Conservation (phyloP, 805 yeast species). For the Candida orba region DNA sequence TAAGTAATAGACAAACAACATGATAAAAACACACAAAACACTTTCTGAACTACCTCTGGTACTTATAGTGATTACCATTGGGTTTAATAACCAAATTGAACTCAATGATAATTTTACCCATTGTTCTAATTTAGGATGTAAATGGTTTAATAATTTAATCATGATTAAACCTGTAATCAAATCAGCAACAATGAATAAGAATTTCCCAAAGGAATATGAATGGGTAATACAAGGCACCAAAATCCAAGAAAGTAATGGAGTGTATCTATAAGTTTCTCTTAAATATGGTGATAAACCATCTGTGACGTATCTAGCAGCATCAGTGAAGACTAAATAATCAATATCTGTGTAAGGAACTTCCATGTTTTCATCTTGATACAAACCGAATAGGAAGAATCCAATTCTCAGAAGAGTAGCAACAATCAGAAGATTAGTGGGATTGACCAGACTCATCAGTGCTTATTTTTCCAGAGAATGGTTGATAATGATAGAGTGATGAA, state of each 20-base stretch:
- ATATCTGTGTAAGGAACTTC: constrained; percentile 87
- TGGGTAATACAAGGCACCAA: constrained; percentile 54
- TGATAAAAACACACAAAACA: constrained; percentile 68
- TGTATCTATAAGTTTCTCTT: constrained; percentile 87
- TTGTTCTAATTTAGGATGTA: neutral
- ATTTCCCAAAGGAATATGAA: constrained; percentile 71
- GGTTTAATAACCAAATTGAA: constrained; percentile 82
- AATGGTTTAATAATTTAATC: constrained; percentile 29
- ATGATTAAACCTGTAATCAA: constrained; percentile 70
- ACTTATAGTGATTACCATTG: constrained; percentile 89
- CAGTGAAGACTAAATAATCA: constrained; percentile 89
- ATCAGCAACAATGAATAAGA: constrained; percentile 71
- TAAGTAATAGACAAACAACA: constrained; percentile 48
- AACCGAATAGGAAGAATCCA: constrained; percentile 67
- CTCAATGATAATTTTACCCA: constrained; percentile 35
- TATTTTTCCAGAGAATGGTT: too few species aligned
- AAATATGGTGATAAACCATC: constrained; percentile 58
- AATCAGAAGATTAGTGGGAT: constrained; percentile 9
- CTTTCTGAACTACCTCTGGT: constrained; percentile 95
- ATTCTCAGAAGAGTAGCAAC: constrained; percentile 36
- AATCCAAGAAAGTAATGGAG: constrained; percentile 85
- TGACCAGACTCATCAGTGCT: neutral
- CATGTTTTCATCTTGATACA: constrained; percentile 78
- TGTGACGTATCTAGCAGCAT: constrained; percentile 72
- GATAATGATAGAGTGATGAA: too few species aligned